Conservation (phyloP, 305 asterid species). For the Rubia peregrina region DNA sequence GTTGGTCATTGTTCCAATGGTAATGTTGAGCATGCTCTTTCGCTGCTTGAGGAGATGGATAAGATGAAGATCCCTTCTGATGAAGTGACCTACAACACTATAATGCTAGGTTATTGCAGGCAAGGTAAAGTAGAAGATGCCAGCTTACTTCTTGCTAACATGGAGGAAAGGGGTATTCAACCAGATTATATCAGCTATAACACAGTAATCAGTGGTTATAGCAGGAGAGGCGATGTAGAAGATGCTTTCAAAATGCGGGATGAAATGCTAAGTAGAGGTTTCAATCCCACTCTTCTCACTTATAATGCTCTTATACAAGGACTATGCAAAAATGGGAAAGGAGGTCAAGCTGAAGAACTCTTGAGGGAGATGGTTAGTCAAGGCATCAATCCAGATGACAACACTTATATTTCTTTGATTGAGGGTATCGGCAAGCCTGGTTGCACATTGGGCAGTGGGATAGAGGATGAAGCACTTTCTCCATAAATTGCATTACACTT, state of each 20-base stretch:
- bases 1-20: slow-evolving; percentile 43
- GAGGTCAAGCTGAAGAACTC: slow-evolving; percentile 39
- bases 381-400: slow-evolving; percentile 49
- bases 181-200: slow-evolving; percentile 47
- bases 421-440: slow-evolving; percentile 33
- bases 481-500: not conserved
- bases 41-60: slow-evolving; percentile 37
- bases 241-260: slow-evolving; percentile 36
- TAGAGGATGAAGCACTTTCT: slow-evolving; percentile 18
- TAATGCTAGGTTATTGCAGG: slow-evolving; percentile 44
- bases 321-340: slow-evolving; percentile 33
- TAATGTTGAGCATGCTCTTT: slow-evolving; percentile 33
- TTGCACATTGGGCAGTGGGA: slow-evolving; percentile 16
- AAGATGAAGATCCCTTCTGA: slow-evolving; percentile 40
- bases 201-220: slow-evolving; percentile 41
- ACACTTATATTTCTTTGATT: slow-evolving; percentile 43
- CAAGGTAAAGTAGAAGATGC: slow-evolving; percentile 49
- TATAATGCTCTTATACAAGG: slow-evolving; percentile 54
- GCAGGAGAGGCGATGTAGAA: slow-evolving; percentile 40
- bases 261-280: slow-evolving; percentile 42
- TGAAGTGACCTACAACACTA: slow-evolving; percentile 40
- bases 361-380: slow-evolving; percentile 51
- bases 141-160: slow-evolving; percentile 31
- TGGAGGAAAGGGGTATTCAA: slow-evolving; percentile 36
- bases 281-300: slow-evolving; percentile 33